Conservation (phyloP, 352 stramenopile genomes). For the Globisporangium spinosum region DNA sequence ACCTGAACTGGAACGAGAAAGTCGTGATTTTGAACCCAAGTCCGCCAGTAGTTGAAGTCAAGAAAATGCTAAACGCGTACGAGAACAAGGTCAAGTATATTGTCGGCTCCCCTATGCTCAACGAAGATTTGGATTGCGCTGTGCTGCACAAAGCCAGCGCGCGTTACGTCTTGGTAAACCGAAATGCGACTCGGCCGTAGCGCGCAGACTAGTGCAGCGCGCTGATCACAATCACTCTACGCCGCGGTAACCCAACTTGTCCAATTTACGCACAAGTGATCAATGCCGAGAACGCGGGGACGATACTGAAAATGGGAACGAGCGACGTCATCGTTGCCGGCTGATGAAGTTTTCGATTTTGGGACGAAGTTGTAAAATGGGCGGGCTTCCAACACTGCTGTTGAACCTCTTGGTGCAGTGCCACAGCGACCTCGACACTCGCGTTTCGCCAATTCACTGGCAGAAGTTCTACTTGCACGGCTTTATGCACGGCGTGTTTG, state of each 20-base stretch:
- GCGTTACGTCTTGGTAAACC: slow-evolving; percentile 73
- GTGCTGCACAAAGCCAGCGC: slow-evolving; percentile 47
- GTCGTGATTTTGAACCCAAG: slow-evolving; percentile 72
- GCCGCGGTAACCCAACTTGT: slow-evolving; percentile 60
- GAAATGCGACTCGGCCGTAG: slow-evolving; percentile 43
- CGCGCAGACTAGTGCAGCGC: slow-evolving; percentile 67
- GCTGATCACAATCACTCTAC: slow-evolving; percentile 71
- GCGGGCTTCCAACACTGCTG: slow-evolving; percentile 61
- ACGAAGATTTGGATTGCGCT: slow-evolving; percentile 68
- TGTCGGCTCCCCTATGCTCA: slow-evolving; percentile 72
- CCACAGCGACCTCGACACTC: slow-evolving; percentile 47
- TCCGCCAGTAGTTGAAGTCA: slow-evolving; percentile 58
- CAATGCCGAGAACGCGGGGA: slow-evolving; percentile 55
- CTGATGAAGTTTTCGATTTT: slow-evolving; percentile 75
- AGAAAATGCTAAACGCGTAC: slow-evolving; percentile 69
- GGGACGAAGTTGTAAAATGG: slow-evolving; percentile 60
- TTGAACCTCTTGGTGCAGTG: slow-evolving; percentile 59
- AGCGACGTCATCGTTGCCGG: slow-evolving; percentile 68
- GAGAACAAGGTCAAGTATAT: slow-evolving; percentile 85
- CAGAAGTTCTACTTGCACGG: slow-evolving; percentile 67
- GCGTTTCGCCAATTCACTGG: slow-evolving; percentile 57
- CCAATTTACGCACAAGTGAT: slow-evolving; percentile 81
- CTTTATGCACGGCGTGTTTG: slow-evolving; percentile 66
- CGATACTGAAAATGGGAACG: slow-evolving; percentile 70
- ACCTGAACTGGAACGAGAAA: slow-evolving; percentile 81